These are phyloP conservation scores for Diaporthe sp. DNA, from an alignment of 2,329 filamentous ascomycete species.

Conservation along the genomic window DNA sequence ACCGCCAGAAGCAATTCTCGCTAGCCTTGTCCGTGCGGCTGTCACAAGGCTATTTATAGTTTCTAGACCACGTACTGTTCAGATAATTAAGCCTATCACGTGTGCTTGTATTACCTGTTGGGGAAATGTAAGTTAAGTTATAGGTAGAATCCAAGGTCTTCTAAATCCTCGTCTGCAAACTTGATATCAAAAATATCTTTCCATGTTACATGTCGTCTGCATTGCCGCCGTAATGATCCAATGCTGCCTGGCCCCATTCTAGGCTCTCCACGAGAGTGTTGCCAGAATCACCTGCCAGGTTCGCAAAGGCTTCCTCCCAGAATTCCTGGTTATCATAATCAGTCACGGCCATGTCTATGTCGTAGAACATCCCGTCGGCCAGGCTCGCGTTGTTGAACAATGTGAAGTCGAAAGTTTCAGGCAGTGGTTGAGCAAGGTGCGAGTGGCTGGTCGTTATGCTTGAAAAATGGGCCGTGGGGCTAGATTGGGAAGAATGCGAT, in stretches of 20 bases:
- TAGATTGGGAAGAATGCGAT: no score
- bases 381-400: slow-evolving; percentile 43
- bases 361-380: slow-evolving; percentile 44
- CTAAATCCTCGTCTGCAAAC: no score
- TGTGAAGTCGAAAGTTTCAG: slow-evolving; percentile 38
- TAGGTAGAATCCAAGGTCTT: no score
- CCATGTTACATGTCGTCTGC: not conserved
- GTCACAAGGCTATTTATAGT: not conserved
- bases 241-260: slow-evolving; percentile 47
- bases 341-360: slow-evolving; percentile 48
- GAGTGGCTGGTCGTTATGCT: not conserved
- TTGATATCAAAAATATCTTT: no score
- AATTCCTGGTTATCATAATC: slow-evolving; percentile 49
- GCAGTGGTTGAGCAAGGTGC: not conserved
- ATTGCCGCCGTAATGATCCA: slow-evolving; percentile 19
- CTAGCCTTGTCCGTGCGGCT: not conserved
- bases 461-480: not conserved
- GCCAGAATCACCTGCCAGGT: slow-evolving; percentile 52
- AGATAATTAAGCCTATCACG: no score
- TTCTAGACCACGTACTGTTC: not conserved
- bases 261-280: slow-evolving; percentile 51
- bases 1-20: not conserved
- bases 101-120: no score
- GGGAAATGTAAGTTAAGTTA: no score
- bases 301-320: slow-evolving; percentile 57